Evolutionary conservation across 2,329 filamentous ascomycete genomes (phyloP), one percentile per base, ranked within the genome.

Genomic region (Paracoccidioides brasiliensis): DNA sequence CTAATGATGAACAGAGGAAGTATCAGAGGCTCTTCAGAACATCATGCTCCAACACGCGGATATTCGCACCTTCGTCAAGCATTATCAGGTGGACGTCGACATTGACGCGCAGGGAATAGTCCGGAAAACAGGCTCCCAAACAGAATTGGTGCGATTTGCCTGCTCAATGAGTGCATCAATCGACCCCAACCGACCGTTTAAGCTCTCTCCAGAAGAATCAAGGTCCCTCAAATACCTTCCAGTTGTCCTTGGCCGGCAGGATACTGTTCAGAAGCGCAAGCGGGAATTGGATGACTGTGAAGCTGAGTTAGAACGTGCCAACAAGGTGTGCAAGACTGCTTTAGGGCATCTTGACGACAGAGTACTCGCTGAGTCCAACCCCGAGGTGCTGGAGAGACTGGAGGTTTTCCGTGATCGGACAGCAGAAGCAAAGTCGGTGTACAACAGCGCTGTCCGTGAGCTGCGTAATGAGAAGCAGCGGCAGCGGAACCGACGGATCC

Each of bases 91-190:
- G 10, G 63, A 59, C 45, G 60, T 68, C 28, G 22, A 67, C 44
- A 52, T 67, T n/a, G 57, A 68, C 44, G 41, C 54, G n/a, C 57
- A 67, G 60, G 60, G 56, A 12, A 67, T 67, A 58, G 52, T 66
- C 35, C 50, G 57, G 12, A 59, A 61, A 44, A 52, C 61, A 40
- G 58, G 55, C 30, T 59, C 59, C 46, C 22, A 66, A 55, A 67
- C 62, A 32, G 41, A 59, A 44, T 59, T 64, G 7, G 58, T 66
- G 46, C 57, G 55, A 22, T 66, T 67, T 60, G 56, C 59, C 37
- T 64, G 42, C 50, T 67, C 58, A 9, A 61, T 68, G 44, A 67
- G 62, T 57, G 50, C 45, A 49, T 66, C 56, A 4, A 67, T 67
- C 51, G 50, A 68, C 44, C 60, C 60, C 28, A 48, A 58, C 6